Conservation (phyloP, 2,329 filamentous ascomycete genomes). For the Diaporthe ilicicola region DNA sequence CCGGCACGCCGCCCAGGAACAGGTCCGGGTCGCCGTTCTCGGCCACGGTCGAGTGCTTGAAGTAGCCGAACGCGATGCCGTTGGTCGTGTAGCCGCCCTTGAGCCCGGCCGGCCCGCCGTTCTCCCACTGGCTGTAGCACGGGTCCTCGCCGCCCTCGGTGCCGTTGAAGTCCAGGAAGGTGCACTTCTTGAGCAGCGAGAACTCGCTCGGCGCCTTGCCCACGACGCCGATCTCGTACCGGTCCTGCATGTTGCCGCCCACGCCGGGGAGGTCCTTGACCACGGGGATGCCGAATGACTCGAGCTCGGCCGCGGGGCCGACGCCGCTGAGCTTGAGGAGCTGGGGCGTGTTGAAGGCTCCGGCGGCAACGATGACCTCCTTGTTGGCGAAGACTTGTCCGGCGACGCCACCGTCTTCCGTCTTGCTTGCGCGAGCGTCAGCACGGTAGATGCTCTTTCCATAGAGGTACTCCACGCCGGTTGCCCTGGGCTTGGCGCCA, state of each 20-base stretch:
- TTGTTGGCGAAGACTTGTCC: conserved; percentile 21
- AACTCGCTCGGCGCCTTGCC: conserved; percentile 28
- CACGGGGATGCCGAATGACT: conserved; percentile 52
- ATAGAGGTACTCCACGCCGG: conserved; percentile 35
- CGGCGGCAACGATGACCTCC: conserved; percentile 61
- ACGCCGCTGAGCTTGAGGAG: conserved; percentile 61
- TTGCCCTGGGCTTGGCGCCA: conserved; percentile 31
- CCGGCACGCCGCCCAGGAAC: conserved; percentile 48
- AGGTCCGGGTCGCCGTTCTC: conserved; percentile 53
- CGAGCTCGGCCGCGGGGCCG: conserved; percentile 52
- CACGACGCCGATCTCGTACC: conserved; percentile 42
- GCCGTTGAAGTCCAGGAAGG: conserved; percentile 31
- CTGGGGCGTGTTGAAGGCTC: conserved; percentile 59
- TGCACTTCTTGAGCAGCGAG: conserved; percentile 33
- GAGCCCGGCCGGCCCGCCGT: conserved; percentile 32
- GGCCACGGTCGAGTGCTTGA: conserved; percentile 38
- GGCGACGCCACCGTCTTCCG: not conserved
- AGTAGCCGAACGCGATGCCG: conserved; percentile 24
- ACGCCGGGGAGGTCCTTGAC: conserved; percentile 58
- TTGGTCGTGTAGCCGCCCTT: conserved; percentile 40
- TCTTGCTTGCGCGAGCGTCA: conserved; percentile 29
- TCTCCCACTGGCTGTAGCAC: conserved; percentile 31
- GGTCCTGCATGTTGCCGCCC: conserved; percentile 59
- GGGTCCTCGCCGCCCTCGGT: conserved; percentile 35
- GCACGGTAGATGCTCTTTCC: conserved; percentile 36